Evolutionary conservation across 176 grass and related monocot genomes (phyloP).

Genomic region (Oryza australiensis): DNA sequence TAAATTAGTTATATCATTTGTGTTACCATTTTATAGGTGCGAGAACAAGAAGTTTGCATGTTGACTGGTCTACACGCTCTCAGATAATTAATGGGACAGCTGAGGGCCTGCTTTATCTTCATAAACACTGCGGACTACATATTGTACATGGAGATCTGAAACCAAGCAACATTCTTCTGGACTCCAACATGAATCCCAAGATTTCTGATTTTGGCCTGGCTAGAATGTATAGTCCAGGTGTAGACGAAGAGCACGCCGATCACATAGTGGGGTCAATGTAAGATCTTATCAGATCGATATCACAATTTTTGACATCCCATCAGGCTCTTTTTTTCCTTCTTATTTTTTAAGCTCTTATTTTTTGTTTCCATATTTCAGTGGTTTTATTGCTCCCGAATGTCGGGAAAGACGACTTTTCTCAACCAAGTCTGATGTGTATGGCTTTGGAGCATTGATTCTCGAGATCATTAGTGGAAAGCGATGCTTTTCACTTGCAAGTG

Average conservation of each 20-base stretch:
- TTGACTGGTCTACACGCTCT: conserved; percentile 29
- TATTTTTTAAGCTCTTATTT: neutral
- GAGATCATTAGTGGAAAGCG: conserved; percentile 27
- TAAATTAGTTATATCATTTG: neutral
- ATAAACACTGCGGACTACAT: conserved; percentile 20
- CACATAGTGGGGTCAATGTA: conserved; percentile 21
- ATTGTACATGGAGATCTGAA: conserved; percentile 50
- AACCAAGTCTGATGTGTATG: conserved; percentile 41
- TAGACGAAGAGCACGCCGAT: conserved; percentile 13
- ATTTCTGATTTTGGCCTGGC: conserved; percentile 45
- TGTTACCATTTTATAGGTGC: neutral
- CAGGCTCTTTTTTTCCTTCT: neutral
- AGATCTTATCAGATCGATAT: conserved; percentile 7
- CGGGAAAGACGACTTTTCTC: conserved; percentile 26
- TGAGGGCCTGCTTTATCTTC: conserved; percentile 39
- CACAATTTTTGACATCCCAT: neutral
- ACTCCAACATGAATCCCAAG: conserved; percentile 44
- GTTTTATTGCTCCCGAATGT: conserved; percentile 44
- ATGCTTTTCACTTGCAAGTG: conserved; percentile 32
- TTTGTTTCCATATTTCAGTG: conserved; percentile 34
- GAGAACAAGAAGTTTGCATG: neutral
- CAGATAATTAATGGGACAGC: conserved; percentile 43
- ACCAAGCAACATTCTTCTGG: conserved; percentile 49
- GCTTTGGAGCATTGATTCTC: conserved; percentile 39
- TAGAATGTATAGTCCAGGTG: conserved; percentile 6